A percentile compares a stretch with the other conserved stretches of the same genome.
These are phyloP conservation scores for Sclerotinia minor DNA, from an alignment of 2,329 filamentous ascomycete species.

Conservation along the genomic window DNA sequence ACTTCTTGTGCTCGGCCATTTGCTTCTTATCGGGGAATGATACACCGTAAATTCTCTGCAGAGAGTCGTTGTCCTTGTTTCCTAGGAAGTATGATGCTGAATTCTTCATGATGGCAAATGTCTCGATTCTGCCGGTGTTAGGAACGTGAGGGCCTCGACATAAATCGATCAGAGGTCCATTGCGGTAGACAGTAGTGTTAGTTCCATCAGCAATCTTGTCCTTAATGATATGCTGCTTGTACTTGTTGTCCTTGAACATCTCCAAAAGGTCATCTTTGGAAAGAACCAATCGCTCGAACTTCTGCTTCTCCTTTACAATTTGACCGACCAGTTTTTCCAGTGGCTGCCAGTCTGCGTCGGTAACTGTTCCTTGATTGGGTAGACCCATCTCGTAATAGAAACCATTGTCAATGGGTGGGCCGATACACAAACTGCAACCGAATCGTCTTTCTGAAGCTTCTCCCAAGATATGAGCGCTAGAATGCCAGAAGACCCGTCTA, in stretches of 20 bases:
- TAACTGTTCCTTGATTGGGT: conserved; percentile 68
- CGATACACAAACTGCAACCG: conserved; percentile 89
- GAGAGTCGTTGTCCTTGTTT: conserved; percentile 87
- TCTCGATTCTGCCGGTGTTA: conserved; percentile 89
- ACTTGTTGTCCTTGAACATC: conserved; percentile 98
- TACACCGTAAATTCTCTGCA: conserved; percentile 95
- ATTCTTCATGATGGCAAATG: conserved; percentile 87
- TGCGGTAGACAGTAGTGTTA: conserved; percentile 87
- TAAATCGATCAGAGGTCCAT: conserved; percentile 90
- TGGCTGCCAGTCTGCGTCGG: conserved; percentile 77
- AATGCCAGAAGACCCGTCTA: conserved; percentile 98
- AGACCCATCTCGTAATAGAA: conserved; percentile 98
- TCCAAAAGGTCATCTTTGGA: conserved; percentile 89
- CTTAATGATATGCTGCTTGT: conserved; percentile 97
- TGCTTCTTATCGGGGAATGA: conserved; percentile 96
- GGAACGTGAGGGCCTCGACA: conserved; percentile 95
- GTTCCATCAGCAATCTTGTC: conserved; percentile 88
- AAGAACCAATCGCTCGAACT: conserved; percentile 84
- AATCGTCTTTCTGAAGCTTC: conserved; percentile 90
- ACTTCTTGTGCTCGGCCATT: conserved; percentile 90
- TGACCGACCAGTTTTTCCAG: conserved; percentile 77
- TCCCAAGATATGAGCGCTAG: conserved; percentile 91
- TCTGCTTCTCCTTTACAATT: conserved; percentile 95
- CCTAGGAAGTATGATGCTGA: conserved; percentile 85
- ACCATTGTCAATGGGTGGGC: conserved; percentile 84